These are phyloP conservation scores for Lindgomyces ingoldianus DNA, from an alignment of 495 filamentous ascomycete species.

Conservation along the genomic window DNA sequence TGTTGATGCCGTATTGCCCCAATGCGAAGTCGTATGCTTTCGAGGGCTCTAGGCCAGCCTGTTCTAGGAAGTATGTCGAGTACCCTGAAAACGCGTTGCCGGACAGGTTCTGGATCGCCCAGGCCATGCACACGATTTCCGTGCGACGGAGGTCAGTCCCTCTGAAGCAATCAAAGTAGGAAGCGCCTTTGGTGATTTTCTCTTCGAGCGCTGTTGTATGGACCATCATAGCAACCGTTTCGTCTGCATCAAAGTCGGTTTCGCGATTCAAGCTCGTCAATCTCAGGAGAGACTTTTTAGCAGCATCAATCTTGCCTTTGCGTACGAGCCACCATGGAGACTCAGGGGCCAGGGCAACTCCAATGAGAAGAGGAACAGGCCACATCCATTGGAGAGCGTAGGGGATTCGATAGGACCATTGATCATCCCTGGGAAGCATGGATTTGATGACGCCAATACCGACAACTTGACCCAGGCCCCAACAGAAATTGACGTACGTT, in stretches of 20 bases:
- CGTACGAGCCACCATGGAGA: slow-evolving; percentile 49
- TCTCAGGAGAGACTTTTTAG: slow-evolving; percentile 42
- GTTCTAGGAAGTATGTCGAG: slow-evolving; percentile 75
- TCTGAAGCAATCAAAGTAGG: slow-evolving; percentile 47
- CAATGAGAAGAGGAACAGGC: slow-evolving; percentile 45
- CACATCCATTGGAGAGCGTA: slow-evolving; percentile 51
- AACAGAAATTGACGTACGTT: slow-evolving; percentile 46
- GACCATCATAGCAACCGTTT: slow-evolving; percentile 46
- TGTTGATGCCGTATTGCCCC: slow-evolving; percentile 48
- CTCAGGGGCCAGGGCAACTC: slow-evolving; percentile 45
- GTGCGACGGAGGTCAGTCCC: slow-evolving; percentile 45
- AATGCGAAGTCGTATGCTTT: slow-evolving; percentile 43
- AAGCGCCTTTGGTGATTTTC: slow-evolving; percentile 42
- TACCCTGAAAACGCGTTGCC: slow-evolving; percentile 82
- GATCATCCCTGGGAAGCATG: slow-evolving; percentile 36
- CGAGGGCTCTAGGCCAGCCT: slow-evolving; percentile 58
- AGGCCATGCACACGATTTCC: slow-evolving; percentile 53
- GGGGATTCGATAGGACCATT: slow-evolving; percentile 48
- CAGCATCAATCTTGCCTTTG: slow-evolving; percentile 42
- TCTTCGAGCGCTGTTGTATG: slow-evolving; percentile 46
- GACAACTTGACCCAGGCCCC: slow-evolving; percentile 46
- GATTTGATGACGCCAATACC: slow-evolving; percentile 43
- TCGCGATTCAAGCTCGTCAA: slow-evolving; percentile 41
- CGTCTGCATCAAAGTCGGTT: slow-evolving; percentile 45
- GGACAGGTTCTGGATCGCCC: slow-evolving; percentile 80